These are phyloP conservation scores for Aspergillus nanangensis DNA, from an alignment of 495 filamentous ascomycete species.

Conservation along the genomic window DNA sequence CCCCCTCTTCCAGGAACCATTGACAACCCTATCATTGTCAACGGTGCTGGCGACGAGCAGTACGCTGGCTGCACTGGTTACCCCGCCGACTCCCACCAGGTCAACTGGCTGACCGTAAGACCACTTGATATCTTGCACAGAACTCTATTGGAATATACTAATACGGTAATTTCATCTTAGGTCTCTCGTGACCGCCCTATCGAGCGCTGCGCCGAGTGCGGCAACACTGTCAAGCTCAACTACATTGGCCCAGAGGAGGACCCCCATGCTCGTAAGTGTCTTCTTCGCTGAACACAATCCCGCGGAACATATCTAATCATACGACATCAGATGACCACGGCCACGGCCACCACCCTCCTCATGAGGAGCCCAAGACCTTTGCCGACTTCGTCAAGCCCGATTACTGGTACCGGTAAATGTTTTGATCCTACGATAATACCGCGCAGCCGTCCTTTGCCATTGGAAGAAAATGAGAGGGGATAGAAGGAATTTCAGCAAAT, in stretches of 20 bases:
- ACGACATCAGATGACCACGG: conserved; percentile 37
- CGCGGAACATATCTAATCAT: conserved; percentile 4
- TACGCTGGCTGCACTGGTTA: conserved; percentile 93
- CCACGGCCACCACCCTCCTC: conserved; percentile 51
- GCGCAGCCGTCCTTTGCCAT: conserved; percentile 7
- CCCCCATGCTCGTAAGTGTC: conserved; percentile 47
- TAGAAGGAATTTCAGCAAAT: neutral
- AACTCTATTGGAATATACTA: too few species aligned
- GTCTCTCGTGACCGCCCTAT: conserved; percentile 85
- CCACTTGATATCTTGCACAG: too few species aligned
- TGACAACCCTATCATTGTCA: conserved; percentile 83
- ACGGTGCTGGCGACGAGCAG: conserved; percentile 90
- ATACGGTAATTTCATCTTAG: too few species aligned
- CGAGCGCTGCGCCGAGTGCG: conserved; percentile 93
- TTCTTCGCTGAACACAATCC: neutral
- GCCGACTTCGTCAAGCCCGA: conserved; percentile 88
- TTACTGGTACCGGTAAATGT: conserved; percentile 69
- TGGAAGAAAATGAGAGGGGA: neutral
- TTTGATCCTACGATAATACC: conserved; percentile 13
- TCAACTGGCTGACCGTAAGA: conserved; percentile 83
- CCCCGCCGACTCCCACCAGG: conserved; percentile 86
- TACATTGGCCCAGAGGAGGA: conserved; percentile 82
- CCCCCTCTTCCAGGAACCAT: conserved; percentile 88
- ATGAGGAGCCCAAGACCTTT: conserved; percentile 84
- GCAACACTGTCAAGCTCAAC: conserved; percentile 92